A percentile compares a stretch with the other conserved stretches of the same genome.
These are phyloP conservation scores for Grifola frondosa DNA, from an alignment of 1,284 basidiomycete genomes.

Conservation along the genomic window DNA sequence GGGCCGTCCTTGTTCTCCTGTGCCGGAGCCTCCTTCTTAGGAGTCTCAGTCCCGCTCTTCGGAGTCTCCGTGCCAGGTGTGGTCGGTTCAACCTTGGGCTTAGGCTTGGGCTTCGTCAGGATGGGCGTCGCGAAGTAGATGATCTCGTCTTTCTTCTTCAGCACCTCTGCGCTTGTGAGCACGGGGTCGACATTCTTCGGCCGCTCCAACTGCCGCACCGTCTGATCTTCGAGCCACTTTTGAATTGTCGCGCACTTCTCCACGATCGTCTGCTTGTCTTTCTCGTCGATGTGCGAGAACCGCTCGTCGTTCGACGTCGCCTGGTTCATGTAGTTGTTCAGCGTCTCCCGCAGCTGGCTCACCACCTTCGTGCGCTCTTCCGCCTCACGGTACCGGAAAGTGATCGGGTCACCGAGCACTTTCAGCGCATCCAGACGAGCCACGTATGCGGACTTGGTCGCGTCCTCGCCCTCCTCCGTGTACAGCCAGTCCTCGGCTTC, in stretches of 20 bases:
- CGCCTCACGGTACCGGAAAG: slow-evolving; percentile 75
- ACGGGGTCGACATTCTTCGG: slow-evolving; percentile 86
- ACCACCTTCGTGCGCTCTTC: slow-evolving; percentile 78
- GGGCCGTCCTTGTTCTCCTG: slow-evolving; percentile 46
- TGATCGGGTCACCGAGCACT: slow-evolving; percentile 81
- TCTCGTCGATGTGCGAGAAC: slow-evolving; percentile 84
- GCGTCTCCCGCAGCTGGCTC: slow-evolving; percentile 76
- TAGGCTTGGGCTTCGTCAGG: slow-evolving; percentile 87
- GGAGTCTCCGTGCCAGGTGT: slow-evolving; percentile 60
- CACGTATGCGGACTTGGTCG: slow-evolving; percentile 76
- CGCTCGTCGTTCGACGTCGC: slow-evolving; percentile 83
- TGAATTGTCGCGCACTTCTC: slow-evolving; percentile 81
- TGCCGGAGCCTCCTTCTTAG: slow-evolving; percentile 42
- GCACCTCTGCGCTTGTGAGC: slow-evolving; percentile 76
- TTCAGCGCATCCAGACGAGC: slow-evolving; percentile 78
- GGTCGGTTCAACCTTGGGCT: slow-evolving; percentile 57
- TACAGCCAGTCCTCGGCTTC: slow-evolving; percentile 95
- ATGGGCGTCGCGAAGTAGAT: slow-evolving; percentile 84
- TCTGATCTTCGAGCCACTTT: slow-evolving; percentile 93
- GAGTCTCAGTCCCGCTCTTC: slow-evolving; percentile 60
- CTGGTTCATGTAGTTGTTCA: slow-evolving; percentile 81
- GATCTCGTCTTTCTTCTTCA: slow-evolving; percentile 87
- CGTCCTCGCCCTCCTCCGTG: slow-evolving; percentile 92
- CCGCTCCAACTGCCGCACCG: slow-evolving; percentile 80
- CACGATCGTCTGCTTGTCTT: slow-evolving; percentile 81